Evolutionary conservation across 306 rosid species (phyloP).

Genomic region (Casuarina glauca): DNA sequence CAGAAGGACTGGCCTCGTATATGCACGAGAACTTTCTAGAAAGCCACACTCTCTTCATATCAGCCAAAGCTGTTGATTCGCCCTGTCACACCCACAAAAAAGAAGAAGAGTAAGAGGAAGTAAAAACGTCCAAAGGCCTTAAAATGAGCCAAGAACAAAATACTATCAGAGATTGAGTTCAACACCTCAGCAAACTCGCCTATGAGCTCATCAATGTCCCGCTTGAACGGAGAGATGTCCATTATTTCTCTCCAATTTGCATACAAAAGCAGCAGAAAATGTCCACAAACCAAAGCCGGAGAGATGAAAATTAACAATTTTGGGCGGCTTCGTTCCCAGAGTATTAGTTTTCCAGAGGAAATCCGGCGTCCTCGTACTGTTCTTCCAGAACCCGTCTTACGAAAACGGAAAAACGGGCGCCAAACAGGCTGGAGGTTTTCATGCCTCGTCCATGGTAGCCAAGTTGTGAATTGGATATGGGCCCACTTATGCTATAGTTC

Average conservation of each 20-base stretch:
- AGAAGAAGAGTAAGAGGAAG: conserved; percentile 13
- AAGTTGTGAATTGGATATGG: no score
- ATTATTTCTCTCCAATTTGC: conserved; percentile 16
- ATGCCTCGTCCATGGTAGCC: no score
- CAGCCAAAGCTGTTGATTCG: conserved; percentile 56
- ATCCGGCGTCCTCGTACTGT: no score
- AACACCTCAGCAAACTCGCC: conserved; percentile 54
- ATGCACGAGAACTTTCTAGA: conserved; percentile 77
- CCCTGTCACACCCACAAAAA: conserved; percentile 43
- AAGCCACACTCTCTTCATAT: conserved; percentile 79
- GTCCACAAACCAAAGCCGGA: no score
- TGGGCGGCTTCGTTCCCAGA: no score
- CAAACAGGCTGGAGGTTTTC: no score
- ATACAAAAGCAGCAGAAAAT: background rate
- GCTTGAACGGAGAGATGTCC: conserved; percentile 52
- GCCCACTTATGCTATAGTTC: no score
- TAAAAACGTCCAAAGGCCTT: conserved; percentile 12
- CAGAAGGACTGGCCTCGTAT: conserved; percentile 68
- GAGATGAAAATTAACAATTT: no score
- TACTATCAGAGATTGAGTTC: background rate
- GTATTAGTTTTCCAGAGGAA: no score
- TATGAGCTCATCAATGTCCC: conserved; percentile 77
- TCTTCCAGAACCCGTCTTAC: no score
- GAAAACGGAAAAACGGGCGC: no score
- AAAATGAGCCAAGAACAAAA: background rate